These are phyloP conservation scores for Beauveria asiatica DNA, from an alignment of 2,329 filamentous ascomycete genomes.

Conservation along the genomic window DNA sequence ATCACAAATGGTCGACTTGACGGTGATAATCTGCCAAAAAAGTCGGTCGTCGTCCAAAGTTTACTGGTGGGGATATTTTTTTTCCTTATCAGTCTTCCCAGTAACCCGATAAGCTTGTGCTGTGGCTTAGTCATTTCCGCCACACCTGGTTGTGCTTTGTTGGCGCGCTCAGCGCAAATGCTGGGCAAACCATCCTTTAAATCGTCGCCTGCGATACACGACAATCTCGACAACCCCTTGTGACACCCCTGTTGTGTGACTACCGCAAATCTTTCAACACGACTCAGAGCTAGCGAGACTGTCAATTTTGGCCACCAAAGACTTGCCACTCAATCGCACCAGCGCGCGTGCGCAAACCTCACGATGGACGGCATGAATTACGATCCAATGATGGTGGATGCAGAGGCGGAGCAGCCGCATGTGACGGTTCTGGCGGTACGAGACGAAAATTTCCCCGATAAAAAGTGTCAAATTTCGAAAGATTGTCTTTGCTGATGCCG, in stretches of 20 bases:
- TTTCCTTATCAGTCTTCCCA: constrained; percentile 4
- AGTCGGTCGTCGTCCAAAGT: background rate
- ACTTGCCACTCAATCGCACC: background rate
- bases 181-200: background rate
- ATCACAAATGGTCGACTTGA: background rate
- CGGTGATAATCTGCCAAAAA: background rate
- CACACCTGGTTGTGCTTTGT: background rate
- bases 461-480: too few species aligned
- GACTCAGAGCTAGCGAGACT: background rate
- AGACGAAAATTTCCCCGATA: constrained; percentile 10
- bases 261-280: background rate
- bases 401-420: constrained; percentile 46
- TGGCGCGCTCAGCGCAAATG: background rate
- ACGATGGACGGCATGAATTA: constrained; percentile 46
- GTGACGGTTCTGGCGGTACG: constrained; percentile 54
- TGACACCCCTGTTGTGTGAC: background rate
- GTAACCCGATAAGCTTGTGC: constrained; percentile 3
- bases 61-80: constrained; percentile 10
- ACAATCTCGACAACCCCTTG: background rate
- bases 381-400: constrained; percentile 52
- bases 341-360: constrained; percentile 10
- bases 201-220: background rate
- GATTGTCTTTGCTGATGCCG: constrained; percentile 9
- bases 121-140: constrained; percentile 11
- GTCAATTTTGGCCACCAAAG: background rate